Evolutionary conservation across 805 yeast species (phyloP).

Genomic region (Metschnikowia reukaufii): DNA sequence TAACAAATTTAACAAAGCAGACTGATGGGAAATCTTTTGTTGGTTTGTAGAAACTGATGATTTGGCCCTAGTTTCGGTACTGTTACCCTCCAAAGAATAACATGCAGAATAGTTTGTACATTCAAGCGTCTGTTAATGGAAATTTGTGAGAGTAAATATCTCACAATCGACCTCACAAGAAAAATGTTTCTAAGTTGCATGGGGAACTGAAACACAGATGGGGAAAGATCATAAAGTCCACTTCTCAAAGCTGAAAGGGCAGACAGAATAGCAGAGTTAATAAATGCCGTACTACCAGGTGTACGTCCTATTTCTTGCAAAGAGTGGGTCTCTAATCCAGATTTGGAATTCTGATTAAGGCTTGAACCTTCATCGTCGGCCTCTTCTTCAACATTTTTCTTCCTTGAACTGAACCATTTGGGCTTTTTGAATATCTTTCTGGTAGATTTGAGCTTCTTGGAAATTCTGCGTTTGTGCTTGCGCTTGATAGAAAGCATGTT

Average conservation of each 20-base stretch:
- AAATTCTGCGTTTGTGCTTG: not conserved
- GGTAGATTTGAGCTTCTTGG: not conserved
- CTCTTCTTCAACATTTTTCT: not conserved
- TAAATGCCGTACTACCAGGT: not conserved
- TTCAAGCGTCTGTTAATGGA: not conserved
- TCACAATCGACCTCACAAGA: not conserved
- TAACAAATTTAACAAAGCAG: too few relatives aligned
- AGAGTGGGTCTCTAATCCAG: not conserved
- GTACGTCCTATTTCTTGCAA: too few relatives aligned
- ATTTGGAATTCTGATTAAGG: too few relatives aligned
- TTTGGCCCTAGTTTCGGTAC: too few relatives aligned
- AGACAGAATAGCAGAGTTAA: not conserved
- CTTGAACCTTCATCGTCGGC: too few relatives aligned
- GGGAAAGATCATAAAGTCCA: not conserved
- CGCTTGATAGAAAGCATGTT: not conserved
- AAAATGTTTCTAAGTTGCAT: not conserved
- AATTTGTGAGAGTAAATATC: not conserved
- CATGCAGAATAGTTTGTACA: too few relatives aligned
- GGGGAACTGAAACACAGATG: conserved; percentile 1
- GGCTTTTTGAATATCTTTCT: not conserved
- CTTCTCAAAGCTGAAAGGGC: not conserved
- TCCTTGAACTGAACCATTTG: not conserved
- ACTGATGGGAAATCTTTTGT: too few relatives aligned
- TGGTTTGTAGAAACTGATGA: too few relatives aligned
- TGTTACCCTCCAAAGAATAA: not conserved